Percentiles rank a stretch among this genome's conserved stretches.
Conservation (phyloP, 768 basidiomycete genomes). For the Calocera viscosa region DNA sequence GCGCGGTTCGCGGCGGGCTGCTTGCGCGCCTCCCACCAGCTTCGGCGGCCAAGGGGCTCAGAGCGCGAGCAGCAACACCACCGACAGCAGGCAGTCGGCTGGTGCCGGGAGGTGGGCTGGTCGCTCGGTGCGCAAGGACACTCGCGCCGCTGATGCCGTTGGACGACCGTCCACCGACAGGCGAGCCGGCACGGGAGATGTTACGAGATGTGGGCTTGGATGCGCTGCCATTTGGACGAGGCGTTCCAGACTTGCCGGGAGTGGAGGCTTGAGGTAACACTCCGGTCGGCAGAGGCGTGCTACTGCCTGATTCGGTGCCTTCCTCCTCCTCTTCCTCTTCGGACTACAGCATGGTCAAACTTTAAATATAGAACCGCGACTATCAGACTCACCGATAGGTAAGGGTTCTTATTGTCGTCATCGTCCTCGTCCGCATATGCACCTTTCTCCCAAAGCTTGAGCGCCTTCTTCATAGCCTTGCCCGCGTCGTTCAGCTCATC, state of each 20-base stretch:
- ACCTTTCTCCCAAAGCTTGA: conserved; percentile 73
- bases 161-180: neutral
- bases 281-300: neutral
- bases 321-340: conserved; percentile 6
- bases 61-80: neutral
- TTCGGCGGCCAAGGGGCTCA: neutral
- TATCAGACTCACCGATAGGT: conserved; percentile 48
- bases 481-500: conserved; percentile 53
- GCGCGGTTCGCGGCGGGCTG: neutral
- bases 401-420: conserved; percentile 75
- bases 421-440: conserved; percentile 48
- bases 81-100: neutral
- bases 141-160: neutral
- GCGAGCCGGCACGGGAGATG: neutral
- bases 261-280: neutral
- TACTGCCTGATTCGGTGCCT: neutral
- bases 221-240: neutral
- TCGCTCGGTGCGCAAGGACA: neutral
- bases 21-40: neutral
- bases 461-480: conserved; percentile 73
- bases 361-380: neutral
- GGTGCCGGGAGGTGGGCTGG: neutral
- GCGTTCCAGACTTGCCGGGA: neutral
- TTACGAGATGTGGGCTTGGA: neutral
- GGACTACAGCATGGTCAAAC: neutral